Base-by-base conservation (phyloP, 2,329 filamentous ascomycete genomes). In the Volutella citrinella region DNA sequence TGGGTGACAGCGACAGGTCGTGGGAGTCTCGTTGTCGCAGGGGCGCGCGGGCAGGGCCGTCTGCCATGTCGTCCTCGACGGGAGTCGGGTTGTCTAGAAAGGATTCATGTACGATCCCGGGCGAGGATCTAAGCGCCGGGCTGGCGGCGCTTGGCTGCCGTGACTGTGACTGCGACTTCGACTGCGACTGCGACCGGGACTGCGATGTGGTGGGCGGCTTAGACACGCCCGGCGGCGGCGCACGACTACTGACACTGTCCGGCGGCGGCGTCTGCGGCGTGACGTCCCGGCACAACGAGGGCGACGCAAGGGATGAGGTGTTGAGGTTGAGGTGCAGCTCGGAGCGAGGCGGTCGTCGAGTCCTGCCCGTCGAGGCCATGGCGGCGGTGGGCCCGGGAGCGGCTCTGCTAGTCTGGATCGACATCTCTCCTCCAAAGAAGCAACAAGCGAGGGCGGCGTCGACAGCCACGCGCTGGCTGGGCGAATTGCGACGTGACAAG, bases 1-100 rank as follows among this genome's bases (percentile, higher is more conserved):
- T 74, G 30, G 84, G 79, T 31, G 82, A 82, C 52, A 95, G 73
- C 38, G 87, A 90, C 43, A 96, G 74, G 60, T 95, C 90, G 69
- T 96, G 90, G 30, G 84, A 88, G 64, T 90, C 82, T 46, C 74
- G 68, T 34, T 60, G 56, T 46, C 74, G 68, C 35, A 60, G 56
- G 48, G 44, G 55, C 45, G 42, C 37, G 36, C 45, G 41, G 36
- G 50, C 44, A 21, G 46, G 33, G 30, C 47, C 46, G 34, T 51
- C 48, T 32, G 51, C 46, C 51, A 54, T 54, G 19, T 51, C 50
- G 48, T 51, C 48, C 45, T 54, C 51, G 40, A 52, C 36, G 30
- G 51, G 51, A 49, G 51, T 54, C 38, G 51, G 41, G 40, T 54
- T 54, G 38, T 54, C 51, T 52, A 54, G 41, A 34, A 54, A 52